Percentiles rank a stretch among this genome's conserved stretches.
These are phyloP conservation scores for Dioszegia hungarica DNA, from an alignment of 768 basidiomycete genomes.

Conservation along the genomic window DNA sequence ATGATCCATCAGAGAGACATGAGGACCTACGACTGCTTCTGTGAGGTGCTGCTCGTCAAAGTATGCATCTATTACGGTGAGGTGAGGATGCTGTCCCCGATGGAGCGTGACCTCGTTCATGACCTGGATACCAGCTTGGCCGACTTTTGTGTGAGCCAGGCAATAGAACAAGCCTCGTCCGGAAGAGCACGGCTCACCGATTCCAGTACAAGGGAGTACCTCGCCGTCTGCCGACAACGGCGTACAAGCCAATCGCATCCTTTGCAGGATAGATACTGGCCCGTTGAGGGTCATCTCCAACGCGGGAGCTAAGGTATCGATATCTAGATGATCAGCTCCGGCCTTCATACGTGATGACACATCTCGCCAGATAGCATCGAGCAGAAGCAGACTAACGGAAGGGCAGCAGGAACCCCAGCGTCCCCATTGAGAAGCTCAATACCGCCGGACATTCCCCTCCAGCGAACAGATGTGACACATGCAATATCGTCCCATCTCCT, in stretches of 20 bases:
- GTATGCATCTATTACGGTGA: constrained; percentile 88
- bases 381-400: constrained; percentile 83
- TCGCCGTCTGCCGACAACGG: constrained; percentile 17
- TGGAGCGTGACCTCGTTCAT: constrained; percentile 96
- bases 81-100: constrained; percentile 81
- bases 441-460: constrained; percentile 88
- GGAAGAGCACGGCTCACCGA: constrained; percentile 20
- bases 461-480: constrained; percentile 85
- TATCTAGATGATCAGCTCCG: constrained; percentile 56
- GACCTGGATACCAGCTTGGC: constrained; percentile 74
- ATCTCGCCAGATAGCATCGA: too few relatives aligned
- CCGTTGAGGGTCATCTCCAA: constrained; percentile 73
- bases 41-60: constrained; percentile 93
- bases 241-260: constrained; percentile 80
- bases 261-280: constrained; percentile 72
- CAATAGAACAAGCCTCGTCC: neutral
- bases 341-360: too few relatives aligned
- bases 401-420: constrained; percentile 84
- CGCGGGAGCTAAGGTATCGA: constrained; percentile 77
- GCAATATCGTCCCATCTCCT: constrained; percentile 91
- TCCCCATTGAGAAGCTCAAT: constrained; percentile 86
- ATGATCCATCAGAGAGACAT: neutral
- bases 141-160: constrained; percentile 20
- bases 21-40: constrained; percentile 75
- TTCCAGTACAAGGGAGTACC: constrained; percentile 18